These are phyloP conservation scores for Hypoxylon subgilvum DNA, from an alignment of 495 filamentous ascomycete species.

Conservation along the genomic window DNA sequence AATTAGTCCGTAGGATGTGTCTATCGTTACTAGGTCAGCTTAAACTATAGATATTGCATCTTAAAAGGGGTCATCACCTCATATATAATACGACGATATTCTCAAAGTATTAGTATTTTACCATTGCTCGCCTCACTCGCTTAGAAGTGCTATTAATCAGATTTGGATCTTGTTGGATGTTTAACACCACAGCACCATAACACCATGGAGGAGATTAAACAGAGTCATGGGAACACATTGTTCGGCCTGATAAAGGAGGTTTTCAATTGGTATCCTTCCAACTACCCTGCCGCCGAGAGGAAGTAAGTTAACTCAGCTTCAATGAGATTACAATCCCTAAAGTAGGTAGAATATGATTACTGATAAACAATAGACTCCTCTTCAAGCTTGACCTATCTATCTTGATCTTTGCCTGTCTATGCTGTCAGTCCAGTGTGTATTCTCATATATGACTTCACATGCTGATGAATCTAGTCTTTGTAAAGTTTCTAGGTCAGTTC, in stretches of 20 bases:
- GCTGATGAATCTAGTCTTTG: constrained; percentile 47
- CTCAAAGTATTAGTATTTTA: background rate
- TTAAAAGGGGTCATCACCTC: constrained; percentile 5
- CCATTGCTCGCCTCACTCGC: background rate
- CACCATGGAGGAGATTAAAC: constrained; percentile 27
- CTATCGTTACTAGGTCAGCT: constrained; percentile 1
- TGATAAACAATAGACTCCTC: constrained; percentile 35
- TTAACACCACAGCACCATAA: no score
- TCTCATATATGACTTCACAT: background rate
- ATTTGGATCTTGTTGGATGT: background rate
- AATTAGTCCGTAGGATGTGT: constrained; percentile 5
- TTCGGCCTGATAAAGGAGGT: constrained; percentile 51
- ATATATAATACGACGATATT: background rate
- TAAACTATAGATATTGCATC: background rate
- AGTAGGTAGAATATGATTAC: constrained; percentile 39
- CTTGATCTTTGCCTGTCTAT: constrained; percentile 46
- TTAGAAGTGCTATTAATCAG: background rate
- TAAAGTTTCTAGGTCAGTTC: constrained; percentile 38
- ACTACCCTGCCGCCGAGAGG: constrained; percentile 50
- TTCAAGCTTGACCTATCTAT: constrained; percentile 48
- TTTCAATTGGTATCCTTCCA: constrained; percentile 57
- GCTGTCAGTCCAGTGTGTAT: constrained; percentile 32
- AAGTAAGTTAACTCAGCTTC: constrained; percentile 49
- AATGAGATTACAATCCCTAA: no score
- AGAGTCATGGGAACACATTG: constrained; percentile 22